These are phyloP conservation scores for Talaromyces sp. DNA, from an alignment of 2,329 filamentous ascomycete genomes.

Conservation along the genomic window DNA sequence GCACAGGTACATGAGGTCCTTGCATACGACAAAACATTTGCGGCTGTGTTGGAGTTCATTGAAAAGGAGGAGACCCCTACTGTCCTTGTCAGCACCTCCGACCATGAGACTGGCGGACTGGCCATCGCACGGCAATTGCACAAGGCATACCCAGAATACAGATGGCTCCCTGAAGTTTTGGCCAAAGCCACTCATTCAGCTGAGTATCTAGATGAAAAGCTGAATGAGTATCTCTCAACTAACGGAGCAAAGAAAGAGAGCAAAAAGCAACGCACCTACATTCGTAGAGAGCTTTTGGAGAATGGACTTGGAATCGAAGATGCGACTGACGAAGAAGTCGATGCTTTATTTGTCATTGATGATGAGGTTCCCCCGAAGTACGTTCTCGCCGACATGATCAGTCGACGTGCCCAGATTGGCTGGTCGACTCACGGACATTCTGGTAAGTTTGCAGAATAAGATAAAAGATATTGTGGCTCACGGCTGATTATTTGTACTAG, in stretches of 20 bases:
- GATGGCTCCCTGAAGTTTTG: constrained; percentile 79
- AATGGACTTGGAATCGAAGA: constrained; percentile 73
- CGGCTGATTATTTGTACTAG: constrained; percentile 34
- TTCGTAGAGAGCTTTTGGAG: constrained; percentile 63
- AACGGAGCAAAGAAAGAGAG: constrained; percentile 31
- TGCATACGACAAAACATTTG: constrained; percentile 87
- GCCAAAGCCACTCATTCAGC: constrained; percentile 72
- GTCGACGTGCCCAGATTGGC: constrained; percentile 78
- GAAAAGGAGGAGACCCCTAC: constrained; percentile 65
- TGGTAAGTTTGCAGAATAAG: constrained; percentile 24
- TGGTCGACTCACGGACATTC: constrained; percentile 94
- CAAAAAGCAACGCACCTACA: constrained; percentile 54
- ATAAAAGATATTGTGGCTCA: not conserved
- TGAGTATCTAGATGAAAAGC: constrained; percentile 62
- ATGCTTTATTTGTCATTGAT: constrained; percentile 53
- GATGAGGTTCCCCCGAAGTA: constrained; percentile 54
- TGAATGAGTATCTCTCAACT: constrained; percentile 54
- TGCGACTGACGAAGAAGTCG: constrained; percentile 65
- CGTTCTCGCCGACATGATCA: constrained; percentile 78
- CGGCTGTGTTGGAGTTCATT: constrained; percentile 78
- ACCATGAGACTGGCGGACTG: constrained; percentile 93
- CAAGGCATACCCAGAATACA: constrained; percentile 59
- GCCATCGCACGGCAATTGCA: constrained; percentile 69
- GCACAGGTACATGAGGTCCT: constrained; percentile 87
- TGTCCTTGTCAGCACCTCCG: constrained; percentile 82